Conservation (phyloP, 768 basidiomycete genomes). For the Scleroderma bovista region DNA sequence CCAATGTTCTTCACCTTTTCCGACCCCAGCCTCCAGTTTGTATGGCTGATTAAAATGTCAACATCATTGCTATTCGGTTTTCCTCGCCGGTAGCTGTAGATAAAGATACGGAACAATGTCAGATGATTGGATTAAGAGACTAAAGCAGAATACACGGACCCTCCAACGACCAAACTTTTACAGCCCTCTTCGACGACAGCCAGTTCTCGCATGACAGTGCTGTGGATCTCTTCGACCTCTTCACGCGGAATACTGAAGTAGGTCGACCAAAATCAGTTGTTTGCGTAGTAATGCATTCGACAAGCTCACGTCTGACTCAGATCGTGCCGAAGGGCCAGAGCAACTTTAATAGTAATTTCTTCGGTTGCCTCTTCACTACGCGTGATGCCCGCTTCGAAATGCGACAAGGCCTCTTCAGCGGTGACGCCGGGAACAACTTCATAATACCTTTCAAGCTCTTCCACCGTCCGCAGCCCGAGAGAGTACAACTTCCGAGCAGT, state of each 20-base stretch:
- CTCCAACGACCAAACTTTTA: conserved; percentile 72
- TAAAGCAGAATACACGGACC: conserved; percentile 46
- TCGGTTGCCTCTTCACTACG: conserved; percentile 20
- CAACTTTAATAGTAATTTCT: conserved; percentile 48
- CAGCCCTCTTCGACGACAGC: conserved; percentile 60
- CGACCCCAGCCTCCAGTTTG: conserved; percentile 38
- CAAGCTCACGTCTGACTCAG: conserved; percentile 41
- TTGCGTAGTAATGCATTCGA: not conserved
- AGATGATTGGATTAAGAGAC: not conserved
- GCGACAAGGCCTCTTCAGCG: conserved; percentile 14
- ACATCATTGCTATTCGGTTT: conserved; percentile 80
- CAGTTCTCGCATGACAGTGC: conserved; percentile 62
- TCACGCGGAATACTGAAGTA: conserved; percentile 56
- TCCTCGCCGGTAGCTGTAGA: conserved; percentile 72
- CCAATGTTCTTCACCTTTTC: conserved; percentile 57
- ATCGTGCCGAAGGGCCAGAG: conserved; percentile 54
- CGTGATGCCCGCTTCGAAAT: conserved; percentile 9
- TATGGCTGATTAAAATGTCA: conserved; percentile 84
- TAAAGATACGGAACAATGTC: not conserved
- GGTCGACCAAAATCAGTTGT: not conserved
- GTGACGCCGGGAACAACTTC: conserved; percentile 34
- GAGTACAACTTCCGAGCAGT: conserved; percentile 63
- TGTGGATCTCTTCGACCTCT: conserved; percentile 78
- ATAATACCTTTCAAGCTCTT: conserved; percentile 66
- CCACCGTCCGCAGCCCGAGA: conserved; percentile 58